A percentile compares a stretch with the other conserved stretches of the same genome.
Conservation (phyloP, 2,329 filamentous ascomycete species). For the Thermoascus crustaceus region DNA sequence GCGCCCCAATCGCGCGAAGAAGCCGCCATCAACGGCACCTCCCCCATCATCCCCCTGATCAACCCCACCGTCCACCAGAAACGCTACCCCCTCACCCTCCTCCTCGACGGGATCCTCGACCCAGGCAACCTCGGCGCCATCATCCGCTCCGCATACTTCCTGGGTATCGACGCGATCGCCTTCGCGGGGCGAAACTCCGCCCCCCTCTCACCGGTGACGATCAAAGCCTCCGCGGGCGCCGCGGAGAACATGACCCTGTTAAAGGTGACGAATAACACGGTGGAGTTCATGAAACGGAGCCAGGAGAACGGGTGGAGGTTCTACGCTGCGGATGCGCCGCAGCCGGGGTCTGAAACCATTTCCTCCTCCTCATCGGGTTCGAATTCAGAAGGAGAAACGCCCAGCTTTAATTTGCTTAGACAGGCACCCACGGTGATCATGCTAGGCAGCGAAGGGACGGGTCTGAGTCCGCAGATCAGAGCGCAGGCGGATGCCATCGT, state of each 20-base stretch:
- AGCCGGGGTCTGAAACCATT: conserved; percentile 14
- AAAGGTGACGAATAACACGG: conserved; percentile 56
- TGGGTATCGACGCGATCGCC: conserved; percentile 78
- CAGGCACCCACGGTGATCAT: conserved; percentile 67
- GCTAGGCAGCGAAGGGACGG: conserved; percentile 73
- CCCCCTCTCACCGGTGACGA: conserved; percentile 63
- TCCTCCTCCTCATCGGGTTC: too few relatives aligned
- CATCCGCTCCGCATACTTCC: conserved; percentile 76
- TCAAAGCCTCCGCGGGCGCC: conserved; percentile 84
- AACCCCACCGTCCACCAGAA: conserved; percentile 6
- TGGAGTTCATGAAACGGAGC: conserved; percentile 62
- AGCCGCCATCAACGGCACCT: conserved; percentile 60
- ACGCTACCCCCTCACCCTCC: conserved; percentile 33
- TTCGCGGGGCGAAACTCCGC: conserved; percentile 68
- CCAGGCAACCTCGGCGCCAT: conserved; percentile 87
- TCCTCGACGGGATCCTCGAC: conserved; percentile 53
- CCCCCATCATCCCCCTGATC: conserved; percentile 29
- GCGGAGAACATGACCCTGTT: conserved; percentile 72
- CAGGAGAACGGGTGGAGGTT: conserved; percentile 69
- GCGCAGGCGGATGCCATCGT: conserved; percentile 56
- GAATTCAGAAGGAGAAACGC: too few relatives aligned
- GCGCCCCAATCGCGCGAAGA: conserved; percentile 69
- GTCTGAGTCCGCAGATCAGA: conserved; percentile 57
- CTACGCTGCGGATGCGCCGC: conserved; percentile 60
- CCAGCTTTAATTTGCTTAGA: conserved; percentile 43